Percentiles rank a stretch among this genome's conserved stretches.
Evolutionary conservation across 768 basidiomycete species (phyloP).

Genomic region (Agaricus sinodeliciosus): DNA sequence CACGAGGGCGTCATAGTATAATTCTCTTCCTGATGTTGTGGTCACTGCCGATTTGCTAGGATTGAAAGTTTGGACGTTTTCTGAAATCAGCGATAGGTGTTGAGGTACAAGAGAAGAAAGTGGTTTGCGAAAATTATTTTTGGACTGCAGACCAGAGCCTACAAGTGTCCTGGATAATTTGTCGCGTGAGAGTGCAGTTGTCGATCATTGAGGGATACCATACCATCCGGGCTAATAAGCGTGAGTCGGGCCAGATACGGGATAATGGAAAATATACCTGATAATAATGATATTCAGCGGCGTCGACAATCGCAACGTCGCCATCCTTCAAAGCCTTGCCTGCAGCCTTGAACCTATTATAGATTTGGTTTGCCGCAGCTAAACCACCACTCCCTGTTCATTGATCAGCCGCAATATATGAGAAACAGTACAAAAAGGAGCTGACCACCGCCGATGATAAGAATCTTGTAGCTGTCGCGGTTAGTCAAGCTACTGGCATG

Average conservation of each 20-base stretch:
- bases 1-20: constrained; percentile 81
- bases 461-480: constrained; percentile 63
- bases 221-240: constrained; percentile 73
- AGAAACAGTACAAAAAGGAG: constrained; percentile 5
- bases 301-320: constrained; percentile 85
- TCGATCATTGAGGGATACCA: constrained; percentile 10
- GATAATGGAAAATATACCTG: constrained; percentile 38
- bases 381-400: constrained; percentile 72
- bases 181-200: not conserved
- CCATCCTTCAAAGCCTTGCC: constrained; percentile 61
- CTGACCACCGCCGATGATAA: constrained; percentile 85
- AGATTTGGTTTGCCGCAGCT: constrained; percentile 82
- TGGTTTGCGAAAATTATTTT: constrained; percentile 59
- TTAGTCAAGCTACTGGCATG: constrained; percentile 33
- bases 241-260: constrained; percentile 20
- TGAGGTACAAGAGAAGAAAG: constrained; percentile 67
- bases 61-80: constrained; percentile 68
- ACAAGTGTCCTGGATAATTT: constrained; percentile 72
- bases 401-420: not conserved
- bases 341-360: constrained; percentile 66
- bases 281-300: constrained; percentile 78
- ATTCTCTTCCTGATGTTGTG: constrained; percentile 59
- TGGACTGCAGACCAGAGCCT: constrained; percentile 76
- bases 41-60: constrained; percentile 70
- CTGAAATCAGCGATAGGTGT: constrained; percentile 64